phyloP scores from a whole-genome alignment of 1,139 yeast genomes.

The Yamadazyma sp. region DNA sequence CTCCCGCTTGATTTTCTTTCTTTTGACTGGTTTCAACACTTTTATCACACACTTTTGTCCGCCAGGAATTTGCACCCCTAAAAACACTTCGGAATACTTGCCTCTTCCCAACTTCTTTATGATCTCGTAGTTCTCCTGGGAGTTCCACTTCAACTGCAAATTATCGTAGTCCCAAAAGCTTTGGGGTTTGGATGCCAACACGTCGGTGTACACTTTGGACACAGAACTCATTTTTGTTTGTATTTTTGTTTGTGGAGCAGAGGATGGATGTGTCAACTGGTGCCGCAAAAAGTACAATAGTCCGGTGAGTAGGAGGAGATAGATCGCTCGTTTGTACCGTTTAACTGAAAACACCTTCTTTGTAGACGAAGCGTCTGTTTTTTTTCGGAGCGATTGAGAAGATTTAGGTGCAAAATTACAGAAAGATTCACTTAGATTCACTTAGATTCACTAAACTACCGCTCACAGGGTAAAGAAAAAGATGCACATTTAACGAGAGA shows the following conservation, averaged over 20 bases:
- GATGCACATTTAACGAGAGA: no score
- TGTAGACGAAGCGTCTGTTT: background rate
- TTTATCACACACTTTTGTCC: slow-evolving; percentile 72
- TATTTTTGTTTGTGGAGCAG: background rate
- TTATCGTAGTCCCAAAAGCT: slow-evolving; percentile 52
- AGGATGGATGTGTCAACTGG: background rate
- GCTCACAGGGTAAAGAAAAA: no score
- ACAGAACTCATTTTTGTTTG: slow-evolving; percentile 24
- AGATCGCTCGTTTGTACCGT: background rate
- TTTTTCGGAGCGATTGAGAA: no score
- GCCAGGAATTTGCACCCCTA: slow-evolving; percentile 34
- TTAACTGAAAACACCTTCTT: background rate
- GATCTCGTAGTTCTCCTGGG: slow-evolving; percentile 49
- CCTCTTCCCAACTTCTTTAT: slow-evolving; percentile 49
- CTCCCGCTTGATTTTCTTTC: slow-evolving; percentile 94
- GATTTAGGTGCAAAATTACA: no score
- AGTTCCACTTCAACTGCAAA: slow-evolving; percentile 44
- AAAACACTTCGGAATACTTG: slow-evolving; percentile 48
- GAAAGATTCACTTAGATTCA: no score
- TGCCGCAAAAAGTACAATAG: background rate
- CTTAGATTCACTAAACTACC: no score
- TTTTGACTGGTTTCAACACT: slow-evolving; percentile 93
- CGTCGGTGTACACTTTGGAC: slow-evolving; percentile 45
- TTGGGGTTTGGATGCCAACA: slow-evolving; percentile 42
- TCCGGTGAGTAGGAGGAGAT: background rate